phyloP scores from a whole-genome alignment of 2,329 filamentous ascomycete genomes.

The Thielaviopsis ethacetica region DNA sequence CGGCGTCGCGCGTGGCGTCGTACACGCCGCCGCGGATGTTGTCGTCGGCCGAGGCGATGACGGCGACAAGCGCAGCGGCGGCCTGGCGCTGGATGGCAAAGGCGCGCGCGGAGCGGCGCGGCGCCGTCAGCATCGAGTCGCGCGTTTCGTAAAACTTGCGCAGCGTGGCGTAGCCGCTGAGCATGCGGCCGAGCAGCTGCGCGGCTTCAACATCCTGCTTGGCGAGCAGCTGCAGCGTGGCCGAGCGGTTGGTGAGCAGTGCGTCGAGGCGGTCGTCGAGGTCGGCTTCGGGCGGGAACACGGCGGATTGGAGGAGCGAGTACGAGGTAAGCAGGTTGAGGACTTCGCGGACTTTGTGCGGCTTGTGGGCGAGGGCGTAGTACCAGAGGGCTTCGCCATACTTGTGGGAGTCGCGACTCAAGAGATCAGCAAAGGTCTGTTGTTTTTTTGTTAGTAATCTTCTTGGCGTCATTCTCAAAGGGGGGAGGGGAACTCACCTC shows the following conservation, averaged over 20 bases:
- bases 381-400: slow-evolving; percentile 83
- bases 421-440: slow-evolving; percentile 67
- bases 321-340: slow-evolving; percentile 76
- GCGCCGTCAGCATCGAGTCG: slow-evolving; percentile 31
- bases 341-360: slow-evolving; percentile 66
- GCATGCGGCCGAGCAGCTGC: slow-evolving; percentile 63
- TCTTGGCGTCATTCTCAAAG: neutral
- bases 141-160: slow-evolving; percentile 82
- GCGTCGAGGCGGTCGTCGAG: slow-evolving; percentile 56
- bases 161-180: slow-evolving; percentile 84
- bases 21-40: slow-evolving; percentile 84
- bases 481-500: slow-evolving; percentile 41
- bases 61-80: slow-evolving; percentile 59
- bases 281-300: slow-evolving; percentile 54
- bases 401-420: slow-evolving; percentile 54
- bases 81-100: slow-evolving; percentile 50
- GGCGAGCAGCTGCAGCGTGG: slow-evolving; percentile 55
- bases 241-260: slow-evolving; percentile 55
- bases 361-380: slow-evolving; percentile 70
- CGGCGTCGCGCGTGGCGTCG: slow-evolving; percentile 62
- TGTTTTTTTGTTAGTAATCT: slow-evolving; percentile 15
- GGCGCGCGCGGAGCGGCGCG: slow-evolving; percentile 29
- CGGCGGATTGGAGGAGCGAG: slow-evolving; percentile 69
- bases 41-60: slow-evolving; percentile 73
- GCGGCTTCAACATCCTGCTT: slow-evolving; percentile 66